Base-by-base conservation (phyloP, 495 filamentous ascomycete genomes). In the Lophiotrema nucula region DNA sequence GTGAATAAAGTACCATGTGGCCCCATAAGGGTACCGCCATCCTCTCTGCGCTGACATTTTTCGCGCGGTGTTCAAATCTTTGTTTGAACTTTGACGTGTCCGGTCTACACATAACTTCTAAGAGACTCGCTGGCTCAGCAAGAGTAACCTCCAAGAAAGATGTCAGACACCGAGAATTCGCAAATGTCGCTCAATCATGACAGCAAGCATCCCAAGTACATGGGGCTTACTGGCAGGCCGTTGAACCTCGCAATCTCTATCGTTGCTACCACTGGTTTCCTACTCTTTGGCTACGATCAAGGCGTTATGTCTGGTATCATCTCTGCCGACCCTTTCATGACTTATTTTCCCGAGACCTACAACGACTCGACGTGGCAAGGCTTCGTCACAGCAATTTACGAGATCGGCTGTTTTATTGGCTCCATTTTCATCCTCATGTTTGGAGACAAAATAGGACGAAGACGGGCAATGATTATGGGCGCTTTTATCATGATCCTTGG, bases 241-340 rank as follows among this genome's bases (percentile, higher is more conserved):
- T 51, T 68, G n/a, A 47, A 39, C 16, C 27, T 63, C 35, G 58
- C 53, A 5, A 56, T 68, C 1, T 62, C 62, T 24, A 16, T 62
- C 2, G 55, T 68, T 4, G 58, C 65, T 6, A 68, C 65, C 11
- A 66, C 61, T 15, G 65, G 65, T 23, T 68, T 68, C 35, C 41
- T 66, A 10, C 62, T 67, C 15, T 67, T 67, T 27, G 65, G 65
- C 13, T 67, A 67, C 47, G 61, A 67, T 31, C 61, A 85, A 70
- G 82, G 82, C 71, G 82, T 86, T 54, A 93, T 92, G 89, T 83
- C 79, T 59, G 88, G 89, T 49, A 92, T 93, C 64, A 90, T 92
- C 58, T 84, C 83, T 39, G 82, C 88, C 0, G 73, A 76, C 0
- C 80, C 81, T 10, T 95, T 95, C 75, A 85, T 84, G 70, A 62